Evolutionary conservation across 2,329 filamentous ascomycete genomes (phyloP).

Genomic region (Fusarium bulbicola): DNA sequence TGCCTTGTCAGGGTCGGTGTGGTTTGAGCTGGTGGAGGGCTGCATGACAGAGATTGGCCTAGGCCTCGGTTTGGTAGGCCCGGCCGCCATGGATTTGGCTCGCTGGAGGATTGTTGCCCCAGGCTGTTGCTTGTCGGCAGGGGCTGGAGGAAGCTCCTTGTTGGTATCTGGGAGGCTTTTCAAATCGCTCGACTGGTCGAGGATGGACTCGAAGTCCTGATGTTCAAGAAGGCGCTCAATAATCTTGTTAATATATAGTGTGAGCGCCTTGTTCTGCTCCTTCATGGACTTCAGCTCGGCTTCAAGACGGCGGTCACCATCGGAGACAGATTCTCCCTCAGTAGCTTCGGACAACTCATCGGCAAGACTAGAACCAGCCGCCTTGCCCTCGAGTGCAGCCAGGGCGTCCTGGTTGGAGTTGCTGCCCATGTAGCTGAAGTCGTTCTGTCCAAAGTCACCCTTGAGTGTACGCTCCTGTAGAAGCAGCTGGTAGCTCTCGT

Average conservation of each 20-base stretch:
- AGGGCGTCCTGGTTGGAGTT: conserved; percentile 71
- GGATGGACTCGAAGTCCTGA: conserved; percentile 92
- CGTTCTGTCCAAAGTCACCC: conserved; percentile 86
- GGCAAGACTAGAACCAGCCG: conserved; percentile 71
- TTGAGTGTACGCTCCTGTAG: conserved; percentile 95
- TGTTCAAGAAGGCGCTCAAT: conserved; percentile 94
- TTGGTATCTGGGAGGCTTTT: conserved; percentile 63
- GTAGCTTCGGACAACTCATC: conserved; percentile 83
- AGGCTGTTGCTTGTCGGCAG: conserved; percentile 48
- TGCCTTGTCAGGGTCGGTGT: conserved; percentile 76
- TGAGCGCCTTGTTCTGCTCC: conserved; percentile 97
- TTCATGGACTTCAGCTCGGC: conserved; percentile 80
- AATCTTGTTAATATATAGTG: conserved; percentile 98
- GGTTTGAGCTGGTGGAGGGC: conserved; percentile 50
- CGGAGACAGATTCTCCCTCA: conserved; percentile 64
- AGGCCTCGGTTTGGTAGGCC: conserved; percentile 57
- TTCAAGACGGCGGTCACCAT: conserved; percentile 75
- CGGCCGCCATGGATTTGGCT: conserved; percentile 67
- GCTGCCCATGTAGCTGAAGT: conserved; percentile 75
- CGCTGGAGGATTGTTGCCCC: conserved; percentile 64
- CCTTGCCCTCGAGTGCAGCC: conserved; percentile 68
- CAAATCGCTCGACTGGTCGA: conserved; percentile 78
- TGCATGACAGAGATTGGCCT: conserved; percentile 69
- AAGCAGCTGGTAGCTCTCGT: conserved; percentile 96
- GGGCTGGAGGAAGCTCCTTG: conserved; percentile 85